These are phyloP conservation scores for Leucosporidium yakuticum DNA, from an alignment of 768 basidiomycete genomes.

Conservation along the genomic window DNA sequence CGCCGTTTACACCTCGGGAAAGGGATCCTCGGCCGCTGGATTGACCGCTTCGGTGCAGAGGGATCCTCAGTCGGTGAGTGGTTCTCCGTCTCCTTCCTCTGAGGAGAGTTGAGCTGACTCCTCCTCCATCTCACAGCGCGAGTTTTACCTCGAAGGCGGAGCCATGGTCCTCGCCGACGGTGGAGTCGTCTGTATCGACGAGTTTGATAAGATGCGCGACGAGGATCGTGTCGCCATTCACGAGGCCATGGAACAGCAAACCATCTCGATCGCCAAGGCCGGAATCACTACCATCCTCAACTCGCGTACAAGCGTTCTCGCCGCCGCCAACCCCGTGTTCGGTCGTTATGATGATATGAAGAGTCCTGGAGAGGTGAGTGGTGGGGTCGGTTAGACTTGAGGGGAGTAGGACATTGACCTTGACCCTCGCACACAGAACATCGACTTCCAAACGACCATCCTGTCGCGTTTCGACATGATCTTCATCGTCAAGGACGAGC, in stretches of 20 bases:
- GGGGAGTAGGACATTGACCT: too few species aligned
- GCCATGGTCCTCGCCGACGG: conserved; percentile 99
- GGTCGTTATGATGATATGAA: conserved; percentile 95
- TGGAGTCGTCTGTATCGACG: conserved; percentile 98
- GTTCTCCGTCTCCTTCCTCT: not conserved
- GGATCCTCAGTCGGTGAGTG: conserved; percentile 75
- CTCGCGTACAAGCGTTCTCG: conserved; percentile 88
- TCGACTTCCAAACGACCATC: conserved; percentile 97
- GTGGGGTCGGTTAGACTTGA: not conserved
- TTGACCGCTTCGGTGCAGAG: conserved; percentile 95
- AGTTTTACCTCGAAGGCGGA: conserved; percentile 97
- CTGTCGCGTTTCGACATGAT: conserved; percentile 99
- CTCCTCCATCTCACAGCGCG: conserved; percentile 73
- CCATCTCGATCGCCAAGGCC: conserved; percentile 97
- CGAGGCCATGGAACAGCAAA: conserved; percentile 99
- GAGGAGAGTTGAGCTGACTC: conserved; percentile 44
- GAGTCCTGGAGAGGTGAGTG: conserved; percentile 78
- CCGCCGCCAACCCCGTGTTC: conserved; percentile 96
- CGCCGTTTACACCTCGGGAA: conserved; percentile 96
- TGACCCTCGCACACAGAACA: conserved; percentile 57
- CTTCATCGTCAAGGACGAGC: conserved; percentile 97
- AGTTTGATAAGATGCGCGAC: conserved; percentile 99
- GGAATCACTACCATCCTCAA: conserved; percentile 97
- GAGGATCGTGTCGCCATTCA: conserved; percentile 98
- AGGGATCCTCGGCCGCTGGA: conserved; percentile 97